Evolutionary conservation across 768 basidiomycete genomes (phyloP).

Genomic region (Albatrellus ellisii): DNA sequence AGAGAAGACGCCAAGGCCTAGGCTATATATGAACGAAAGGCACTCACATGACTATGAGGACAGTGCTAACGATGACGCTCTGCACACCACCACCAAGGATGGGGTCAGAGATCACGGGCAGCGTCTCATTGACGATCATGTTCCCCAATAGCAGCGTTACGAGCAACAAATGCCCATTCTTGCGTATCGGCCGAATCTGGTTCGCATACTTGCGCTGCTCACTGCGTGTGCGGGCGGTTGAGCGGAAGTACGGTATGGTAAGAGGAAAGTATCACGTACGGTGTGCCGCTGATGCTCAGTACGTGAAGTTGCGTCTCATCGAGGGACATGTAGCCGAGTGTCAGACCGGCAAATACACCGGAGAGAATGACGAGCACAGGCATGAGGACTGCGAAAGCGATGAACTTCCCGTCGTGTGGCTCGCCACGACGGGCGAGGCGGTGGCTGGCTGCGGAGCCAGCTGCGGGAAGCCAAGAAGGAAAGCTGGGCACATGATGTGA

Average conservation of each 20-base stretch:
- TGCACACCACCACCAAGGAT: slow-evolving; percentile 68
- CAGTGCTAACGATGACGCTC: slow-evolving; percentile 72
- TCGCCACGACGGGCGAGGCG: slow-evolving; percentile 21
- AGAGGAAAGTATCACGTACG: slow-evolving; percentile 32
- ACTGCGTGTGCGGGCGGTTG: slow-evolving; percentile 23
- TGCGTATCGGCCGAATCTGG: slow-evolving; percentile 77
- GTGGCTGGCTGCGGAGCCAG: slow-evolving; percentile 10
- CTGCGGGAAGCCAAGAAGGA: not conserved
- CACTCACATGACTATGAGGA: slow-evolving; percentile 78
- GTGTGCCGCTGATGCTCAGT: slow-evolving; percentile 70
- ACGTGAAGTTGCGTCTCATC: slow-evolving; percentile 90
- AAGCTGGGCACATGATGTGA: slow-evolving; percentile 13
- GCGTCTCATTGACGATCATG: slow-evolving; percentile 86
- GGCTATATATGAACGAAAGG: slow-evolving; percentile 1
- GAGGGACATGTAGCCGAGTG: slow-evolving; percentile 85
- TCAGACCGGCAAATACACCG: slow-evolving; percentile 84
- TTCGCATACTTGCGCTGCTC: slow-evolving; percentile 70
- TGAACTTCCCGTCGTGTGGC: slow-evolving; percentile 18
- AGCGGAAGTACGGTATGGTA: not conserved
- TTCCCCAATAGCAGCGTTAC: slow-evolving; percentile 77
- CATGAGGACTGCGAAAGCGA: slow-evolving; percentile 46
- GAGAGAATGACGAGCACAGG: slow-evolving; percentile 74
- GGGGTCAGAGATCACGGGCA: slow-evolving; percentile 73
- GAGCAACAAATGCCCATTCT: slow-evolving; percentile 72
- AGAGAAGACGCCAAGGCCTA: too few species aligned